Percentiles rank a stretch among this genome's conserved stretches.
These are phyloP conservation scores for Aspergillus felis DNA, from an alignment of 2,329 filamentous ascomycete genomes.

Conservation along the genomic window DNA sequence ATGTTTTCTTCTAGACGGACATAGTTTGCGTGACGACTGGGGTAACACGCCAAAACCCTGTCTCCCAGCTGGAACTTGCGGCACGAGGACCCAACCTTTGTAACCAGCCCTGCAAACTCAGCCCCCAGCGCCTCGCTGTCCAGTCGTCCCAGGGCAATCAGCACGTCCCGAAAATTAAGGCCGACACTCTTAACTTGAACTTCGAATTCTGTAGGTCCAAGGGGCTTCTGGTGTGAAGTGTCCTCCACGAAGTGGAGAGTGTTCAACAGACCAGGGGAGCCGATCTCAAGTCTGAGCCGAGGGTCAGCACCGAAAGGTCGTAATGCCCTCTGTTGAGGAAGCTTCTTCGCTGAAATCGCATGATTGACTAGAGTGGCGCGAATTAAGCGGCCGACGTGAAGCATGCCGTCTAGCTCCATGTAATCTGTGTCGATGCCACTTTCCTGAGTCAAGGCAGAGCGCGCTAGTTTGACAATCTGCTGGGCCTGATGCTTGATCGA, in stretches of 20 bases:
- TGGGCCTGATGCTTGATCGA: not conserved
- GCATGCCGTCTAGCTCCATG: slow-evolving; percentile 4
- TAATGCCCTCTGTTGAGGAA: not conserved
- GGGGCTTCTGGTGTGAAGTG: not conserved
- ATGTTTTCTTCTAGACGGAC: slow-evolving; percentile 14
- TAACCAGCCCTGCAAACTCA: slow-evolving; percentile 1
- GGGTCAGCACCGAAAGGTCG: slow-evolving; percentile 1
- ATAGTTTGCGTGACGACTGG: slow-evolving; percentile 24
- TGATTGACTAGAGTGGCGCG: slow-evolving; percentile 1
- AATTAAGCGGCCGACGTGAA: slow-evolving; percentile 7
- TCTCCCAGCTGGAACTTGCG: slow-evolving; percentile 21
- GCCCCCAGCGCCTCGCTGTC: not conserved
- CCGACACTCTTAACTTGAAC: slow-evolving; percentile 20
- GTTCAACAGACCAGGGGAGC: slow-evolving; percentile 14
- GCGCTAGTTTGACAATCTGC: slow-evolving; percentile 3
- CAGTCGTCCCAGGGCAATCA: slow-evolving; percentile 1
- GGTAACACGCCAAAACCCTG: slow-evolving; percentile 25
- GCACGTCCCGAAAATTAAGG: slow-evolving; percentile 21
- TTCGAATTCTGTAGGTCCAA: slow-evolving; percentile 16
- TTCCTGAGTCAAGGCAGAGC: not conserved
- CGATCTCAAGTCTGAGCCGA: slow-evolving; percentile 12
- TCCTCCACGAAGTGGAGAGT: slow-evolving; percentile 16
- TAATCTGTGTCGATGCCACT: slow-evolving; percentile 4
- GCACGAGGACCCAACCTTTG: not conserved
- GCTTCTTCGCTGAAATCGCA: not conserved